Conservation (phyloP, 2,329 filamentous ascomycete species). For the Byssoonygena ceratinophila region DNA sequence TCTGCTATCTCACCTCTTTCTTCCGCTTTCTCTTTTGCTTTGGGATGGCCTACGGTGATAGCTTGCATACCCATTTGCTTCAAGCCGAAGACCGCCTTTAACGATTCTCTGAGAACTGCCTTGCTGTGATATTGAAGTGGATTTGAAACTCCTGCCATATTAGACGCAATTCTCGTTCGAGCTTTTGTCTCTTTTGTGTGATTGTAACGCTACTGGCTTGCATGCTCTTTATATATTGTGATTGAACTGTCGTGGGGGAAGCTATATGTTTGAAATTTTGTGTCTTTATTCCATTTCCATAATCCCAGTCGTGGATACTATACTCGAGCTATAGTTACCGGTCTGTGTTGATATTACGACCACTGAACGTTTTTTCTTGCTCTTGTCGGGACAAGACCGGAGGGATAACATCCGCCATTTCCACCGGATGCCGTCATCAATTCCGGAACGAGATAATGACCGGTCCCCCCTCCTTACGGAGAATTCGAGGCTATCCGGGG, state of each 20-base stretch:
- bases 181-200: background rate
- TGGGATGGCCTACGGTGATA: background rate
- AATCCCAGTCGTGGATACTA: background rate
- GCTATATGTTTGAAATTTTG: background rate
- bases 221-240: background rate
- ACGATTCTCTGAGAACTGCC: too few relatives aligned
- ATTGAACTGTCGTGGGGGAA: too few relatives aligned
- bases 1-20: background rate
- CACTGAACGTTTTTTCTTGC: background rate
- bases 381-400: background rate
- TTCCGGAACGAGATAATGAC: conserved; percentile 14
- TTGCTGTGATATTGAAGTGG: background rate
- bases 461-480: conserved; percentile 16
- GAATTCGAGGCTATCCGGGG: conserved; percentile 17
- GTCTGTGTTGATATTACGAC: background rate
- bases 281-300: background rate
- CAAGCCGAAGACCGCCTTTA: background rate
- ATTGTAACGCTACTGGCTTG: background rate
- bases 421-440: conserved; percentile 6
- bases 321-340: background rate
- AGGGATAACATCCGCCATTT: background rate
- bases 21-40: background rate
- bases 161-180: background rate
- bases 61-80: background rate
- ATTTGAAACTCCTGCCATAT: background rate